These are phyloP conservation scores for Juncus effusus DNA, from an alignment of 176 grass and related monocot genomes.

Conservation along the genomic window DNA sequence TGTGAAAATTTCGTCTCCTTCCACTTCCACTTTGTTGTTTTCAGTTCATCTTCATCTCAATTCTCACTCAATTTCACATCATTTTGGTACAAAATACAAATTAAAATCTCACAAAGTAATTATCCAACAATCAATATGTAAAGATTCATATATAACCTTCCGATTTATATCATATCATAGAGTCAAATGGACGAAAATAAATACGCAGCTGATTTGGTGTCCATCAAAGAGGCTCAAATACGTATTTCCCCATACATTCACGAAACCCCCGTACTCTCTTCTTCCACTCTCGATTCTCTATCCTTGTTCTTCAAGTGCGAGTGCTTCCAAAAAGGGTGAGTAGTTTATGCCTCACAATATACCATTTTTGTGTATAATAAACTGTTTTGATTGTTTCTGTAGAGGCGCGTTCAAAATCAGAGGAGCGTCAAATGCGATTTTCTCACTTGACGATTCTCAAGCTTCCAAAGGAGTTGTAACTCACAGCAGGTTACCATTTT, in stretches of 20 bases:
- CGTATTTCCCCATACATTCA: slow-evolving; percentile 73
- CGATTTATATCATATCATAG: too few species aligned
- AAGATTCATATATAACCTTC: too few species aligned
- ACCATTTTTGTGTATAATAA: slow-evolving; percentile 5
- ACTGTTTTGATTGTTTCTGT: slow-evolving; percentile 10
- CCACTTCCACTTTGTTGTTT: too few species aligned
- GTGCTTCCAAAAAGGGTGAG: slow-evolving; percentile 95
- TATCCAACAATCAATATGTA: too few species aligned
- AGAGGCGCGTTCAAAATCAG: slow-evolving; percentile 94
- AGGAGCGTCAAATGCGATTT: slow-evolving; percentile 91
- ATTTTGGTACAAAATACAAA: too few species aligned
- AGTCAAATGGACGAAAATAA: slow-evolving; percentile 34
- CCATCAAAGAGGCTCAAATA: slow-evolving; percentile 63
- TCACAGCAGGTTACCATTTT: slow-evolving; percentile 63
- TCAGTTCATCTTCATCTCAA: too few species aligned
- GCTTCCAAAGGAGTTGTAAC: slow-evolving; percentile 84
- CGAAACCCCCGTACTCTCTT: slow-evolving; percentile 58
- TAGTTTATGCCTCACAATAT: not conserved
- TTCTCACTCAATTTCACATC: too few species aligned
- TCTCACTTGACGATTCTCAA: slow-evolving; percentile 58
- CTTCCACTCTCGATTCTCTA: slow-evolving; percentile 54
- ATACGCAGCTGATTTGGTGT: slow-evolving; percentile 64
- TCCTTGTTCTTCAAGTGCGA: slow-evolving; percentile 87
- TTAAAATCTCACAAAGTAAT: too few species aligned
- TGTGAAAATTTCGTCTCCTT: too few species aligned